Percentiles rank a stretch among this genome's conserved stretches.
These are phyloP conservation scores for Mucor piriformis DNA, from an alignment of 371 early-diverging fungal genomes.

Conservation along the genomic window DNA sequence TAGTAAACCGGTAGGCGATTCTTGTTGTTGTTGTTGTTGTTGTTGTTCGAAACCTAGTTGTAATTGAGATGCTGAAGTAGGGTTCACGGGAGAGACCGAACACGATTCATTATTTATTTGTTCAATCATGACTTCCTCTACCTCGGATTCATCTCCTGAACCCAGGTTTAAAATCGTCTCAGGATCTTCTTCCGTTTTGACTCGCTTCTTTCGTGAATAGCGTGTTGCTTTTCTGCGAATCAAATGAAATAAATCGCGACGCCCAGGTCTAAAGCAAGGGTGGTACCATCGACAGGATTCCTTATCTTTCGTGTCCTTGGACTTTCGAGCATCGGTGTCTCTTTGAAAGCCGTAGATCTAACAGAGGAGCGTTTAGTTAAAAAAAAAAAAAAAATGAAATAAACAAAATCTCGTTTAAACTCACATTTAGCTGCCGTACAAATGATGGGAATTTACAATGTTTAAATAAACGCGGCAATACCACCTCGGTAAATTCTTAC, in stretches of 20 bases:
- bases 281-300: slow-evolving; percentile 58
- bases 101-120: slow-evolving; percentile 9
- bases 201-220: slow-evolving; percentile 37
- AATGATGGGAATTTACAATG: slow-evolving; percentile 63
- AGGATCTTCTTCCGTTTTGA: slow-evolving; percentile 37
- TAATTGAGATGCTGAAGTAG: slow-evolving; percentile 12
- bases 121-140: slow-evolving; percentile 20
- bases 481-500: slow-evolving; percentile 54
- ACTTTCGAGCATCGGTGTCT: slow-evolving; percentile 59
- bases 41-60: slow-evolving; percentile 17
- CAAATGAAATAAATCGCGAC: slow-evolving; percentile 52
- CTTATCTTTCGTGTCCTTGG: slow-evolving; percentile 55
- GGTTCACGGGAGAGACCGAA: slow-evolving; percentile 20
- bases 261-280: slow-evolving; percentile 48
- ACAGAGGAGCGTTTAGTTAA: not conserved
- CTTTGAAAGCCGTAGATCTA: slow-evolving; percentile 61
- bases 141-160: slow-evolving; percentile 40
- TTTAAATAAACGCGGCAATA: slow-evolving; percentile 53
- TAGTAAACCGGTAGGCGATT: not conserved
- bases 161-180: slow-evolving; percentile 44
- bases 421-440: slow-evolving; percentile 59
- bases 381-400: not conserved
- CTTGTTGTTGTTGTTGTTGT: slow-evolving; percentile 5
- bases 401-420: not conserved
- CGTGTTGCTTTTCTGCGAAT: slow-evolving; percentile 53